These are phyloP conservation scores for Dimocarpus longan DNA, from an alignment of 345 rosid species.

Conservation along the genomic window DNA sequence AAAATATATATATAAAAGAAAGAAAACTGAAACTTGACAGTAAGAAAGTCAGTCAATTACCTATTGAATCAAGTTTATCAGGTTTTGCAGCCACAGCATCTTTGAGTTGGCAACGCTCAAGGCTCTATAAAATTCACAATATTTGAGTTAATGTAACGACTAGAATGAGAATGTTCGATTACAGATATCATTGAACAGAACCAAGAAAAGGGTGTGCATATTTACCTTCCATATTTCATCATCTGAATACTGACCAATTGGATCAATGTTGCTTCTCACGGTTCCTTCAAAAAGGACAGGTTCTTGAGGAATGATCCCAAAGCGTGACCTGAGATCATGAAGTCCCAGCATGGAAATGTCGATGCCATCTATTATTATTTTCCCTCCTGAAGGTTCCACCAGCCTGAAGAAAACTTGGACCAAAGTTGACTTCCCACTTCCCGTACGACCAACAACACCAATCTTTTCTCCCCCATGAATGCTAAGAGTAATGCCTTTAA, in stretches of 20 bases:
- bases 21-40: background rate
- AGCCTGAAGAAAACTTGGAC: slow-evolving; percentile 89
- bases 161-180: background rate
- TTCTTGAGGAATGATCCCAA: slow-evolving; percentile 96
- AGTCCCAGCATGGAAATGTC: slow-evolving; percentile 72
- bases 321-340: slow-evolving; percentile 90
- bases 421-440: slow-evolving; percentile 93
- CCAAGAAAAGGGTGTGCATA: slow-evolving; percentile 2
- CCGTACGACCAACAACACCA: slow-evolving; percentile 93
- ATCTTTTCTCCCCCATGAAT: slow-evolving; percentile 88
- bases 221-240: slow-evolving; percentile 93
- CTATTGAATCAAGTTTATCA: slow-evolving; percentile 78
- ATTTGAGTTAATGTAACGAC: background rate
- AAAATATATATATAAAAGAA: background rate
- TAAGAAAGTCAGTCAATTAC: slow-evolving; percentile 25
- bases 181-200: background rate
- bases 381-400: slow-evolving; percentile 88
- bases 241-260: slow-evolving; percentile 71
- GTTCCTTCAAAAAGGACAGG: slow-evolving; percentile 98
- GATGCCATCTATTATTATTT: slow-evolving; percentile 78
- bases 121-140: slow-evolving; percentile 50
- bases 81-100: slow-evolving; percentile 73
- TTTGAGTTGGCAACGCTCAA: slow-evolving; percentile 89
- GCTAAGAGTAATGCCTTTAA: slow-evolving; percentile 77
- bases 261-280: slow-evolving; percentile 90